phyloP scores from a whole-genome alignment of 768 basidiomycete species.

The Pleurotus pulmonarius region DNA sequence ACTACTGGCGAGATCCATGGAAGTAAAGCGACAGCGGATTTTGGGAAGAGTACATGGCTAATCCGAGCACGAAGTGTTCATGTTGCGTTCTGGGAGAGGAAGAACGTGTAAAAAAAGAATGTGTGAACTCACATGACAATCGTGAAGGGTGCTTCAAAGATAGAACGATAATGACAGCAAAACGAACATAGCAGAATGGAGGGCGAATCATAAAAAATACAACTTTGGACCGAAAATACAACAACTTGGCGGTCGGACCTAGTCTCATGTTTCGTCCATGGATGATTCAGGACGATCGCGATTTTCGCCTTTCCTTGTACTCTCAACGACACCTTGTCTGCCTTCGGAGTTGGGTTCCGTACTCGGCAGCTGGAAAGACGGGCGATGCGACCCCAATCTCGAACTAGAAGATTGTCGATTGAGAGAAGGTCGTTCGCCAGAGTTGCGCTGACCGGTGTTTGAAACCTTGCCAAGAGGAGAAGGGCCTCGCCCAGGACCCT shows the following conservation, averaged over 20 bases:
- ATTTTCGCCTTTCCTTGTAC: slow-evolving; percentile 12
- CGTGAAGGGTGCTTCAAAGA: slow-evolving; percentile 3
- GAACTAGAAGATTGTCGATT: slow-evolving; percentile 20
- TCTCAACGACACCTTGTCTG: background rate
- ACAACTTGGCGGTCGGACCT: slow-evolving; percentile 5
- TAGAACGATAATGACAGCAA: slow-evolving; percentile 2
- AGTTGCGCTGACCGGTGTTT: slow-evolving; percentile 6
- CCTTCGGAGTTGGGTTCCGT: slow-evolving; percentile 3
- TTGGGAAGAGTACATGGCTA: background rate
- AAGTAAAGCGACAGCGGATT: background rate
- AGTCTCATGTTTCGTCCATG: slow-evolving; percentile 11
- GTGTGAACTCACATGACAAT: slow-evolving; percentile 4
- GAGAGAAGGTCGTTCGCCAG: slow-evolving; percentile 21
- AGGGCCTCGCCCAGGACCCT: slow-evolving; percentile 18
- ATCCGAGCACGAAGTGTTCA: background rate
- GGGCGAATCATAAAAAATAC: slow-evolving; percentile 1
- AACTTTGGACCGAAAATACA: slow-evolving; percentile 1
- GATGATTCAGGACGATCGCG: slow-evolving; percentile 17
- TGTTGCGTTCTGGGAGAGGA: background rate
- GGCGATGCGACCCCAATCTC: slow-evolving; percentile 7
- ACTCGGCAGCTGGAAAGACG: slow-evolving; percentile 6
- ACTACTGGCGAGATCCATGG: background rate
- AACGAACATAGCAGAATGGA: slow-evolving; percentile 5
- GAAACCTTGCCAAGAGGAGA: background rate
- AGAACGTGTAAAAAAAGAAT: background rate